Evolutionary conservation across 441 rosid species (phyloP), one percentile per base, ranked within the genome.

Genomic region (Pelargonium cotyledonis): DNA sequence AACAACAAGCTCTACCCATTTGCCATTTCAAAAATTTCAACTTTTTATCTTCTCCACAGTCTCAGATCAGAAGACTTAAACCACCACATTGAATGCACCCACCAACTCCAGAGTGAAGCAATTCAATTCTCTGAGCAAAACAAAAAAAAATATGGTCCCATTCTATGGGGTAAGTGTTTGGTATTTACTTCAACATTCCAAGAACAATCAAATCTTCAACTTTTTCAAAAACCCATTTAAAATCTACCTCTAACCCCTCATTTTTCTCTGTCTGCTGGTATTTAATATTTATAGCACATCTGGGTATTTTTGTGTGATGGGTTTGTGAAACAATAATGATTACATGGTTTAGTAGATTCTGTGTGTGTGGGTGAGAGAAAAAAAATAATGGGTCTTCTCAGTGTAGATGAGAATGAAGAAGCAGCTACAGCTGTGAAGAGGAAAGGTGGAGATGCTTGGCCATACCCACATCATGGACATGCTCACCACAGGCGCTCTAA

Each of bases 401-500:
- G 21, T 72, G 75, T 77, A 43, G 80, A 73, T 26, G 77, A 72
- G 16, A 75, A 62, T 67, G 78, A 64, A 67, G 79, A 19, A 29
- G 70, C 65, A 29, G 67, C 15, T 31, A 31, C 46, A 41, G 26
- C 8, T 74, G 67, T 68, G 66, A 82, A 73, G 71, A 65, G 74
- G 82, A 81, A 64, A 58, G 65, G 60, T 60, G 79, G 75, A 75
- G 80, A 66, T 72, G 75, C 80, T 69, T 71, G 83, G 72, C 70
- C 77, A 29, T 60, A 29, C 70, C 47, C 41, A 5, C n/a, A n/a
- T n/a, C 72, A 38, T 67, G 65, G 73, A 68, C 77, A 67, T 80
- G 70, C 71, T 63, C 86, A 76, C 26, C 96, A 91, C 69, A 86
- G 88, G 72, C 86, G 96, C 53, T 89, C 91, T 19, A 91, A 86